These are phyloP conservation scores for Starmera pachycereana DNA, from an alignment of 805 yeast genomes.

Conservation along the genomic window DNA sequence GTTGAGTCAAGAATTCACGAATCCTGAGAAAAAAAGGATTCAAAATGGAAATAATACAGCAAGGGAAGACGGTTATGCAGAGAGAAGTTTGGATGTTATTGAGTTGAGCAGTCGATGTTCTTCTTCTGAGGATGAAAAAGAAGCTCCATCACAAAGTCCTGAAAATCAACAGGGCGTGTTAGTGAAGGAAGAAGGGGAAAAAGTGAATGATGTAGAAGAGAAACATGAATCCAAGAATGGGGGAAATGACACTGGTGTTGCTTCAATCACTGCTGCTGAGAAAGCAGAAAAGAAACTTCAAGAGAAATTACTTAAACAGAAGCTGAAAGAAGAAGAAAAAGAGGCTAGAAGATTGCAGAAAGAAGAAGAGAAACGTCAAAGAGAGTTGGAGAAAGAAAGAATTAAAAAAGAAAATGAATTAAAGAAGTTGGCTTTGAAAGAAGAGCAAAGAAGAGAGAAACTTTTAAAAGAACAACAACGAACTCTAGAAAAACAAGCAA, in stretches of 20 bases:
- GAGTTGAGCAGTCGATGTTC: too few relatives aligned
- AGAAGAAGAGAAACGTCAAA: slow-evolving; percentile 1
- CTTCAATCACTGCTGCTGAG: slow-evolving; percentile 13
- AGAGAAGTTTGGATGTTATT: too few relatives aligned
- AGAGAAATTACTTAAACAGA: slow-evolving; percentile 20
- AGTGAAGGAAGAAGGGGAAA: background rate
- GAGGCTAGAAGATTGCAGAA: slow-evolving; percentile 12
- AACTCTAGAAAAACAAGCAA: too few relatives aligned
- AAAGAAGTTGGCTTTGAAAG: slow-evolving; percentile 2
- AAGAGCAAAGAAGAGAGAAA: slow-evolving; percentile 5
- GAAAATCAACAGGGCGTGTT: background rate
- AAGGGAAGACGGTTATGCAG: too few relatives aligned
- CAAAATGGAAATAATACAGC: too few relatives aligned
- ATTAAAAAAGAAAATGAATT: slow-evolving; percentile 11
- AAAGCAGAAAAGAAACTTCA: slow-evolving; percentile 25
- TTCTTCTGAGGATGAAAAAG: too few relatives aligned
- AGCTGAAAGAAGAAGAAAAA: slow-evolving; percentile 15
- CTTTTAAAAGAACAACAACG: slow-evolving; percentile 1
- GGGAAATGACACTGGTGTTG: slow-evolving; percentile 10
- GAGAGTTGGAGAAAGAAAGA: slow-evolving; percentile 4
- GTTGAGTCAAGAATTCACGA: too few relatives aligned
- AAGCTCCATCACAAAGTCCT: too few relatives aligned
- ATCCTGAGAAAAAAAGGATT: too few relatives aligned
- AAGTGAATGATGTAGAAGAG: background rate
- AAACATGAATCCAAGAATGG: slow-evolving; percentile 4